Evolutionary conservation across 352 stramenopile species (phyloP), one percentile per base, ranked within the genome.

Genomic region (Paralagenidium karlingii): DNA sequence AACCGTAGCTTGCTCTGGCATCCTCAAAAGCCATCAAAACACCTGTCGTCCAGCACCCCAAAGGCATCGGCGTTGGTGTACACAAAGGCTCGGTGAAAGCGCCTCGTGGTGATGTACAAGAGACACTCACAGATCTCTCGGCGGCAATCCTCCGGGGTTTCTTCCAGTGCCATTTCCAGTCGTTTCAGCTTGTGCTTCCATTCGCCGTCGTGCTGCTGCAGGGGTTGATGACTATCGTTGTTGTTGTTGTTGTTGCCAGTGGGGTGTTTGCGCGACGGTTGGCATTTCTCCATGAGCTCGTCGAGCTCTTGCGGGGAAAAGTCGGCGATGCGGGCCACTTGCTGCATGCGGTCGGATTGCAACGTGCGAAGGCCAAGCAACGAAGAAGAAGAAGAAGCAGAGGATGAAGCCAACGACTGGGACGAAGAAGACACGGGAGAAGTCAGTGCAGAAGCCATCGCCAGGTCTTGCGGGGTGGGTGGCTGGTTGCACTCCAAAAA

Each of bases 141-240:
- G 8, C 68, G 68, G 15, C 65, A 82, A 40, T 82, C 68, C 9
- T 74, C 50, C 0, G 68, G 68, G 6, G 47, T 49, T 15, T 43
- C 24, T 22, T 82, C 68, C 4, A 82, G 53, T 8, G 66, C 68
- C n/a, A 46, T 28, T 30, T 78, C 68, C 3, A 82, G 43, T 2
- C 59, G 40, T 15, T 40, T 31, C 12, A 82, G 65, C 22, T 66
- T 31, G 18, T 24, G 19, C 29, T 43, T 18, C 42, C 53, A 47
- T 44, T 30, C n/a, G n/a, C n/a, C n/a, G n/a, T n/a, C n/a, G n/a
- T n/a, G n/a, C n/a, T n/a, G n/a, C n/a, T n/a, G n/a, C n/a, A n/a
- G n/a, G n/a, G n/a, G n/a, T n/a, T n/a, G n/a, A n/a, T n/a, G n/a
- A n/a, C 20, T 13, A 38, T 53, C 21, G 1, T 15, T 38, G 28